Evolutionary conservation across 177 flowering plant species (phyloP).

Genomic region (Vitis hybrid): DNA sequence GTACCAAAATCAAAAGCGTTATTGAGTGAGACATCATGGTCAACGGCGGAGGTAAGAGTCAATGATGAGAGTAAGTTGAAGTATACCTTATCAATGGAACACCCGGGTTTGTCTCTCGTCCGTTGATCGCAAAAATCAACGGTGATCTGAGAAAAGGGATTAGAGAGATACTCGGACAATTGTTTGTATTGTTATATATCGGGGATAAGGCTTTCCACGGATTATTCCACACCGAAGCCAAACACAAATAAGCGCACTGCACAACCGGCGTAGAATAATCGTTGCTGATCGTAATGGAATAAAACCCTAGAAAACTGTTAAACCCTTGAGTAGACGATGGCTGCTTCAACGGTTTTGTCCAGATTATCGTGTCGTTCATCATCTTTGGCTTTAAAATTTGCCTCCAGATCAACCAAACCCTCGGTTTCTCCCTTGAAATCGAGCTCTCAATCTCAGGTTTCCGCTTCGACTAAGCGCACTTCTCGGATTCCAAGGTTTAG

Average conservation of each 20-base stretch:
- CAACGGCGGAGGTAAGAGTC: too few species aligned
- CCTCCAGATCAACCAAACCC: slow-evolving; percentile 9
- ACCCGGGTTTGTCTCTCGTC: too few species aligned
- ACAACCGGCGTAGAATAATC: neutral
- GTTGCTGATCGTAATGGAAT: neutral
- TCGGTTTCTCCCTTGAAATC: slow-evolving; percentile 19
- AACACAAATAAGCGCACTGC: slow-evolving; percentile 1
- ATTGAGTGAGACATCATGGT: too few species aligned
- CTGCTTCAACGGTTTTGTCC: slow-evolving; percentile 18
- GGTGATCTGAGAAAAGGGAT: too few species aligned
- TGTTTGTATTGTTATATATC: neutral
- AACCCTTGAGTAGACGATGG: slow-evolving; percentile 15
- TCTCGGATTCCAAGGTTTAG: slow-evolving; percentile 18
- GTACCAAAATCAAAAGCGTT: too few species aligned
- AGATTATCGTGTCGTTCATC: slow-evolving; percentile 22
- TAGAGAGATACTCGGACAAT: too few species aligned
- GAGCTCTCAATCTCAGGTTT: slow-evolving; percentile 7
- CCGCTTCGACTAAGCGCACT: slow-evolving; percentile 25
- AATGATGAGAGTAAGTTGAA: too few species aligned
- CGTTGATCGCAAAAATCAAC: too few species aligned
- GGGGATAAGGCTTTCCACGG: neutral
- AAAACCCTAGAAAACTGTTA: slow-evolving; percentile 14
- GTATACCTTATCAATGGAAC: too few species aligned
- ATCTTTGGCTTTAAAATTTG: slow-evolving; percentile 13
- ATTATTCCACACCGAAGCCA: neutral